Base-by-base conservation (phyloP, 208 protist species). In the Naegleria lovaniensis region DNA sequence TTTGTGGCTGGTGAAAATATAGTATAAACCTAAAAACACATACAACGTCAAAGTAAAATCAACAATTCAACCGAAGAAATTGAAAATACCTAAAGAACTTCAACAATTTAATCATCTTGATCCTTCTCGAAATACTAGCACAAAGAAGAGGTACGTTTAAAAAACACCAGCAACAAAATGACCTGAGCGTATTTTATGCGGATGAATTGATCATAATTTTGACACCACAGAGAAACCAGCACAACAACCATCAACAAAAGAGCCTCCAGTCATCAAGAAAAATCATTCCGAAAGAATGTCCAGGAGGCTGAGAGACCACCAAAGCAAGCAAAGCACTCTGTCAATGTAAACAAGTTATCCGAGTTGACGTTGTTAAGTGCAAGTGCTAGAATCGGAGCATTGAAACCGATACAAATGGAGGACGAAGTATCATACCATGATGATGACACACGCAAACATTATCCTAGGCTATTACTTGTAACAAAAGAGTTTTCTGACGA, bases 11-110 rank as follows among this genome's bases (percentile, higher is more conserved):
- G 58, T 4, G 15, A 5, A n/a, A 5, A 29, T 29, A 36, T 36
- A 79, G 67, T 79, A 79, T 25, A 79, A 79, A 79, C 67, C 67
- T 36, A 79, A 79, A 33, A 79, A 79, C n/a, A 36, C 67, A 36
- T 79, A 79, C 29, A 79, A 36, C 25, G 67, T 79, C n/a, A 79
- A 33, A 79, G 0, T n/a, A 36, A 36, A 79, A 36, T 36, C 16
- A 36, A 36, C 67, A 79, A 79, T 79, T 15, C 16, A 79, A 79
- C 67, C 67, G 9, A 25, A 79, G n/a, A 79, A 36, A 36, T 36
- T 79, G 9, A 79, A 79, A 33, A 79, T 79, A 79, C 67, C 67
- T 79, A 79, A 79, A 33, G 67, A 79, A 36, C n/a, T 79, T 13
- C 67, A 79, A 36, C 67, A 79, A 79, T 79, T 79, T 36, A 79